Percentiles rank a stretch among this genome's conserved stretches.
Conservation (phyloP, 257 asterid species). For the Thymus quinquecostatus region DNA sequence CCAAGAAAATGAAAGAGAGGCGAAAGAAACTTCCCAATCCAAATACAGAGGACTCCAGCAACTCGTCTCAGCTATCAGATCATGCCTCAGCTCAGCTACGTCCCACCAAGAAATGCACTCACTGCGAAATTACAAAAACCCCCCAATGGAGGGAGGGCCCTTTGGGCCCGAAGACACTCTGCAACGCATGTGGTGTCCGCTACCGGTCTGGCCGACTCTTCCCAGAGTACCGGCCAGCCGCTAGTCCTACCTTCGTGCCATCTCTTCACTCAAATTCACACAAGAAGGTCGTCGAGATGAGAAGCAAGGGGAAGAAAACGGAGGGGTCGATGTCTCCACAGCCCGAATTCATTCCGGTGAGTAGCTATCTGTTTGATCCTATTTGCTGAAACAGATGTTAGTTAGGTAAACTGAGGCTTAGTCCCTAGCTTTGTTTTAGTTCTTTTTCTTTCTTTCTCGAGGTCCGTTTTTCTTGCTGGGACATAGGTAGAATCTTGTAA, state of each 20-base stretch:
- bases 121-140: constrained; percentile 75
- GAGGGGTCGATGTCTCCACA: constrained; percentile 40
- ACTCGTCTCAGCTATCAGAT: constrained; percentile 12
- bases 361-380: constrained; percentile 49
- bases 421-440: constrained; percentile 19
- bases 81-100: constrained; percentile 24
- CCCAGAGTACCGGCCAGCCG: constrained; percentile 88
- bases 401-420: constrained; percentile 35
- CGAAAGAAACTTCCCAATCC: constrained; percentile 34
- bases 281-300: constrained; percentile 65
- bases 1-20: constrained; percentile 43
- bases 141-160: constrained; percentile 99
- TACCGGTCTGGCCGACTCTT: constrained; percentile 76
- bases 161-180: constrained; percentile 73
- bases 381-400: constrained; percentile 44
- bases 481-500: constrained; percentile 39
- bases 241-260: constrained; percentile 85
- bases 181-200: constrained; percentile 96
- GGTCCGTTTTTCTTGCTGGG: constrained; percentile 24
- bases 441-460: neutral
- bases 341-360: constrained; percentile 50
- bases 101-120: constrained; percentile 60
- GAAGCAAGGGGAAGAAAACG: constrained; percentile 36
- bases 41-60: neutral
- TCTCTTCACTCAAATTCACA: constrained; percentile 75